Conservation (phyloP, 306 rosid species). For the Acacia melanoxylon region DNA sequence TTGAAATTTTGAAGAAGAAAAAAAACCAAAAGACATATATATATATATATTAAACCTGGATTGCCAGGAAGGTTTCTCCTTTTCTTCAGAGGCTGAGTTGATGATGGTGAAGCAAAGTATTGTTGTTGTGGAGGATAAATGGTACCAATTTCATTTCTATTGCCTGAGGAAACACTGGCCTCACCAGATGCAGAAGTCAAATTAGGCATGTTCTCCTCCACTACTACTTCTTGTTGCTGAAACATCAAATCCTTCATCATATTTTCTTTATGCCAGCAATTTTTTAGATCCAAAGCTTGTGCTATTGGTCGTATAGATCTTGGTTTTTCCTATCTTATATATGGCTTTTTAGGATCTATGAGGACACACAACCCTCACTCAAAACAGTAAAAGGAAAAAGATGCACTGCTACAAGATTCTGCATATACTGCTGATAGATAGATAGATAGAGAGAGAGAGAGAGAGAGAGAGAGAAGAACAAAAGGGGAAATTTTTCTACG, state of each 20-base stretch:
- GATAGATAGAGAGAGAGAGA: slow-evolving; percentile 34
- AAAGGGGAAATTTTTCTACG: slow-evolving; percentile 35
- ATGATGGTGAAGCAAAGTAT: slow-evolving; percentile 46
- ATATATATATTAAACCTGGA: slow-evolving; percentile 61
- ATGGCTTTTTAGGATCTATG: slow-evolving; percentile 45
- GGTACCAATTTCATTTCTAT: slow-evolving; percentile 58
- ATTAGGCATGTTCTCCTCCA: slow-evolving; percentile 90
- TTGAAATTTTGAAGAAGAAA: not conserved
- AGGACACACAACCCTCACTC: not conserved
- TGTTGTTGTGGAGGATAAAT: slow-evolving; percentile 50
- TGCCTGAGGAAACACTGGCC: slow-evolving; percentile 87
- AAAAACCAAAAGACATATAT: not conserved
- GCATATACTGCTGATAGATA: not conserved
- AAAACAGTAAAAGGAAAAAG: slow-evolving; percentile 18
- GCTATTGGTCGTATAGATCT: slow-evolving; percentile 48
- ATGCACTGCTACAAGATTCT: slow-evolving; percentile 11
- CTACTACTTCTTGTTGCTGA: slow-evolving; percentile 27
- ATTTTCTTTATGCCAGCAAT: slow-evolving; percentile 27
- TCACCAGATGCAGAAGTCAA: slow-evolving; percentile 93
- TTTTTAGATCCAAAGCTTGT: slow-evolving; percentile 33
- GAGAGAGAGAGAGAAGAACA: slow-evolving; percentile 34
- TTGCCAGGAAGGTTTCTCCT: slow-evolving; percentile 98
- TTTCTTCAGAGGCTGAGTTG: slow-evolving; percentile 62
- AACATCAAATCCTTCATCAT: slow-evolving; percentile 63
- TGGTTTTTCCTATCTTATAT: slow-evolving; percentile 37